Percentiles rank a stretch among this genome's conserved stretches.
Evolutionary conservation across 2,329 filamentous ascomycete genomes (phyloP).

Genomic region (Camptophora hylomeconis): DNA sequence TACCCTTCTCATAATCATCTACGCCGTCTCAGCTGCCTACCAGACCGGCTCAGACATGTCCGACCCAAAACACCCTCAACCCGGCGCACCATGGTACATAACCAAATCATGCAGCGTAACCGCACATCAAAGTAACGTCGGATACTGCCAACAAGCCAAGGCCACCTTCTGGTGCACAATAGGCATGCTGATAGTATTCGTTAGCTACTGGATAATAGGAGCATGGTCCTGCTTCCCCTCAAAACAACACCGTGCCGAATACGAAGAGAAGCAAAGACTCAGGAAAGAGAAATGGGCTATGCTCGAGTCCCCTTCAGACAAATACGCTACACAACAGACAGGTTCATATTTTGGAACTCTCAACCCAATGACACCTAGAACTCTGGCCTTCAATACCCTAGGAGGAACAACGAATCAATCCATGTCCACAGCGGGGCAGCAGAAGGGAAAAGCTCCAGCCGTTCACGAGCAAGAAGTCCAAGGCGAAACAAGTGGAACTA

Average conservation of each 20-base stretch:
- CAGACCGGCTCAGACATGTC: conserved; percentile 47
- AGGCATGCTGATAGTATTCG: conserved; percentile 33
- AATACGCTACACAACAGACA: conserved; percentile 19
- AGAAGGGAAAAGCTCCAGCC: conserved; percentile 9
- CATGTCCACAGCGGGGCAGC: conserved; percentile 22
- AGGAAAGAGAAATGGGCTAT: conserved; percentile 24
- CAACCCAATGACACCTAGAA: conserved; percentile 28
- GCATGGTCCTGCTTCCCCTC: conserved; percentile 21
- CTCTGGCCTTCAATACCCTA: conserved; percentile 28
- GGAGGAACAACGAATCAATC: conserved; percentile 27
- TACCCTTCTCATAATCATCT: conserved; percentile 37
- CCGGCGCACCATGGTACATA: conserved; percentile 50
- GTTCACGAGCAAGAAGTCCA: conserved; percentile 2
- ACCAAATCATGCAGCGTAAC: conserved; percentile 46
- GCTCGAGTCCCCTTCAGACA: conserved; percentile 23
- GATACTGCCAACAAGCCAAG: conserved; percentile 50
- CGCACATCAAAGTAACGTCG: conserved; percentile 29
- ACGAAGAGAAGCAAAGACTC: conserved; percentile 22
- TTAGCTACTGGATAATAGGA: conserved; percentile 12
- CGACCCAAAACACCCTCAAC: conserved; percentile 40
- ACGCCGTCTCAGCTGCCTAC: conserved; percentile 40
- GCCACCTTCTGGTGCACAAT: conserved; percentile 43
- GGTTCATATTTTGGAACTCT: conserved; percentile 19
- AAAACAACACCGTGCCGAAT: conserved; percentile 24
- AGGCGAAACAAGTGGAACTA: neutral